A percentile compares a stretch with the other conserved stretches of the same genome.
Evolutionary conservation across 148 eudicot genomes (phyloP).

Genomic region (Beta vulgaris): DNA sequence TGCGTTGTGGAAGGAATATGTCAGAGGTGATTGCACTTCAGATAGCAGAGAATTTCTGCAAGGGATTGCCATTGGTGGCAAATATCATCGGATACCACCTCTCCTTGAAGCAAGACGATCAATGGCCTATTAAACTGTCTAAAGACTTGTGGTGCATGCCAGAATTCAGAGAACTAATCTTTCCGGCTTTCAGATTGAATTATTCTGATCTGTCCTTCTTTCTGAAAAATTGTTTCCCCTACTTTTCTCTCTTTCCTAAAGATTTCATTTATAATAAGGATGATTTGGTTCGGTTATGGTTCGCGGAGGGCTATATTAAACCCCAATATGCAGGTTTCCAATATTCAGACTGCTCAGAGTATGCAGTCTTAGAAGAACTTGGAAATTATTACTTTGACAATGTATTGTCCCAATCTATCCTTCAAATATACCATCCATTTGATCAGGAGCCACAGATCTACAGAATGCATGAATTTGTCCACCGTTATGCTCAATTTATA

Average conservation of each 20-base stretch:
- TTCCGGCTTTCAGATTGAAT: conserved; percentile 9
- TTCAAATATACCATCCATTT: conserved; percentile 18
- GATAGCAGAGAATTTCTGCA: conserved; percentile 22
- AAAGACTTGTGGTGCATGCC: conserved; percentile 21
- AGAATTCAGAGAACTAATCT: conserved; percentile 17
- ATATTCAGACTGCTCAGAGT: neutral
- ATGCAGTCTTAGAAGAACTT: conserved; percentile 15
- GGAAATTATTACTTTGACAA: conserved; percentile 20
- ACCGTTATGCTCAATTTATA: conserved; percentile 14
- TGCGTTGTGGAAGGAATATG: neutral
- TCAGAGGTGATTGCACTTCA: conserved; percentile 11
- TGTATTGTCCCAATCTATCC: conserved; percentile 16
- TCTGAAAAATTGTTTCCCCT: conserved; percentile 16
- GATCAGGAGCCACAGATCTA: conserved; percentile 14
- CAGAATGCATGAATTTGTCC: conserved; percentile 23
- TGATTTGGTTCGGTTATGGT: conserved; percentile 17
- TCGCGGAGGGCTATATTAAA: conserved; percentile 19
- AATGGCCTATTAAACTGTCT: conserved; percentile 4
- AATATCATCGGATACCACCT: conserved; percentile 10
- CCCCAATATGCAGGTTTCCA: conserved; percentile 5
- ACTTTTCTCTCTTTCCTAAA: conserved; percentile 20
- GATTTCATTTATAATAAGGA: conserved; percentile 2
- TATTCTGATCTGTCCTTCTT: conserved; percentile 9
- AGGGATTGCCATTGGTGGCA: conserved; percentile 28
- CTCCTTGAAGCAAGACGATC: neutral